Conservation (phyloP, 2,329 filamentous ascomycete genomes). For the Escovopsis sp. region DNA sequence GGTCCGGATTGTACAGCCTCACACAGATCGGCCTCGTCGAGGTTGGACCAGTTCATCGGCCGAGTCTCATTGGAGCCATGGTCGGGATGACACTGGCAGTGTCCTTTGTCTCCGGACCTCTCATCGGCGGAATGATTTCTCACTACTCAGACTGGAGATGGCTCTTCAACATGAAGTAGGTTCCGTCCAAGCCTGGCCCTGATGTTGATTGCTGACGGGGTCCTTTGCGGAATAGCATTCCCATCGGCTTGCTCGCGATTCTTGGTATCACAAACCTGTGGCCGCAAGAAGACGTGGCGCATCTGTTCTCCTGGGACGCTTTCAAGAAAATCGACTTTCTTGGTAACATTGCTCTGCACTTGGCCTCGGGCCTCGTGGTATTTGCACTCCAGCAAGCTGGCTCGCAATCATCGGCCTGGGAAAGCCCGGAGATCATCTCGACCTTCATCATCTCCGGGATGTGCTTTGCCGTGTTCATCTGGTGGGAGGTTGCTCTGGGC, state of each 20-base stretch:
- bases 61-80: constrained; percentile 38
- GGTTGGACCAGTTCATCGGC: constrained; percentile 36
- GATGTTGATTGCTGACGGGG: constrained; percentile 4
- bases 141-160: constrained; percentile 41
- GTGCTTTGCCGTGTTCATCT: constrained; percentile 32
- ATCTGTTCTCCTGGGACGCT: constrained; percentile 25
- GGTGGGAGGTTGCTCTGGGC: constrained; percentile 35
- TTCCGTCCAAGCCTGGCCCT: too few species aligned
- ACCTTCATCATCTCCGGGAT: constrained; percentile 32
- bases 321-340: constrained; percentile 37
- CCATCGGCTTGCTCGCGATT: constrained; percentile 32
- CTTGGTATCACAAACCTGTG: constrained; percentile 31
- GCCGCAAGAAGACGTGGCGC: constrained; percentile 23
- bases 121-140: constrained; percentile 42
- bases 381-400: constrained; percentile 43
- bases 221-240: constrained; percentile 24
- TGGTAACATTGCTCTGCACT: constrained; percentile 34
- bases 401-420: constrained; percentile 36
- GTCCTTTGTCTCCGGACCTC: constrained; percentile 42
- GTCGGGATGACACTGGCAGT: constrained; percentile 41
- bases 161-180: constrained; percentile 48
- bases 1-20: constrained; percentile 46
- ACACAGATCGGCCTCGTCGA: constrained; percentile 43
- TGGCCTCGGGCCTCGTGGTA: constrained; percentile 37
- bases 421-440: constrained; percentile 33